Percentiles rank a stretch among this genome's conserved stretches.
These are phyloP conservation scores for Leishmania major DNA, from an alignment of 208 protist genomes.

Conservation along the genomic window DNA sequence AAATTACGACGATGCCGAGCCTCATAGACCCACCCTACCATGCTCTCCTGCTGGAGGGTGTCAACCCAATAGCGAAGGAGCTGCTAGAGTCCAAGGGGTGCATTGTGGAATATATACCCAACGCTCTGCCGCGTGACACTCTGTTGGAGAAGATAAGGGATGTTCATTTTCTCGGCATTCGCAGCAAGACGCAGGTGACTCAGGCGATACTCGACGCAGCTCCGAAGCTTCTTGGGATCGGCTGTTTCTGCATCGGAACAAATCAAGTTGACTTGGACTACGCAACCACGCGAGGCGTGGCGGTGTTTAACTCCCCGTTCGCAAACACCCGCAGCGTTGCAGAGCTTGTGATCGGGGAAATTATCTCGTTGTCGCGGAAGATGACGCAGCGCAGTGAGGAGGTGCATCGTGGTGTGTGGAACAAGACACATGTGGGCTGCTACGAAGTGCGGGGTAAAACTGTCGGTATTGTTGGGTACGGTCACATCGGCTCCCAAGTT, in stretches of 20 bases:
- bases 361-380: constrained; percentile 90
- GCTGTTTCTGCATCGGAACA: constrained; percentile 96
- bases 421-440: constrained; percentile 82
- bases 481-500: constrained; percentile 94
- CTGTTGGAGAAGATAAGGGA: constrained; percentile 85
- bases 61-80: constrained; percentile 76
- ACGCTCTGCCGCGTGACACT: constrained; percentile 61
- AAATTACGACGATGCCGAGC: constrained; percentile 31
- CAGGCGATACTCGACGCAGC: constrained; percentile 74
- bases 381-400: constrained; percentile 87
- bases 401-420: constrained; percentile 90
- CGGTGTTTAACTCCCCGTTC: constrained; percentile 96
- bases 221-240: constrained; percentile 83
- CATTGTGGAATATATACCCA: constrained; percentile 69
- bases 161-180: constrained; percentile 91
- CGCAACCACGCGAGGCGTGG: constrained; percentile 78
- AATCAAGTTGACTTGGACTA: constrained; percentile 92
- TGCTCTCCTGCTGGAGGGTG: constrained; percentile 88
- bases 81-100: constrained; percentile 82
- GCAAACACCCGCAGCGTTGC: constrained; percentile 94
- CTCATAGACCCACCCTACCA: constrained; percentile 49
- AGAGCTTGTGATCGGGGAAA: constrained; percentile 92
- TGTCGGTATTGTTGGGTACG: constrained; percentile 94
- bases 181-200: constrained; percentile 91
- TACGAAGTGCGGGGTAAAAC: constrained; percentile 90